Evolutionary conservation across 2,329 filamentous ascomycete species (phyloP).

Genomic region (Zopfia rhizophila): DNA sequence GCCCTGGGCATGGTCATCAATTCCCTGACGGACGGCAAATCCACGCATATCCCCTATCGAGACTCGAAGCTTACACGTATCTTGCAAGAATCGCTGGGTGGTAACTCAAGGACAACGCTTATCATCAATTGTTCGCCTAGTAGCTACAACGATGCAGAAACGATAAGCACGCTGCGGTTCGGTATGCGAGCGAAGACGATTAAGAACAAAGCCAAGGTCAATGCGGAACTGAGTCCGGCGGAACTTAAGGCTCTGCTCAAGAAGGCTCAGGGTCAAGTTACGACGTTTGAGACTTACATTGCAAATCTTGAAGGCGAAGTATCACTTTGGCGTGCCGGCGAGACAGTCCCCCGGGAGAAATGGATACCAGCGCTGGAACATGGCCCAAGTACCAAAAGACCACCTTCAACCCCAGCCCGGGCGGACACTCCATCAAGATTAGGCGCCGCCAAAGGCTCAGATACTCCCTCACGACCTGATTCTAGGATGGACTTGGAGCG

Average conservation of each 20-base stretch:
- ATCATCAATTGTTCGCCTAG: constrained; percentile 99
- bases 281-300: constrained; percentile 89
- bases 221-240: constrained; percentile 93
- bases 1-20: constrained; percentile 99
- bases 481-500: constrained; percentile 77
- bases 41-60: constrained; percentile 93
- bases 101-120: constrained; percentile 96
- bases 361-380: constrained; percentile 77
- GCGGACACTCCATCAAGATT: constrained; percentile 70
- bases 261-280: constrained; percentile 90
- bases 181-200: constrained; percentile 97
- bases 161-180: constrained; percentile 89
- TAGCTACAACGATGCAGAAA: constrained; percentile 97
- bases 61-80: constrained; percentile 98
- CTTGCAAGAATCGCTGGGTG: constrained; percentile 94
- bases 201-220: constrained; percentile 99
- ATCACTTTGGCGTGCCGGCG: constrained; percentile 85
- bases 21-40: constrained; percentile 95
- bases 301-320: constrained; percentile 85
- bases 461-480: constrained; percentile 64
- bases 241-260: constrained; percentile 94
- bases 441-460: constrained; percentile 57
- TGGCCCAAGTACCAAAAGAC: constrained; percentile 63
- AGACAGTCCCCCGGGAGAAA: constrained; percentile 85
- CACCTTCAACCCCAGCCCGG: constrained; percentile 61